Base-by-base conservation (phyloP, 495 filamentous ascomycete genomes). In the Penicillium samsonianum region DNA sequence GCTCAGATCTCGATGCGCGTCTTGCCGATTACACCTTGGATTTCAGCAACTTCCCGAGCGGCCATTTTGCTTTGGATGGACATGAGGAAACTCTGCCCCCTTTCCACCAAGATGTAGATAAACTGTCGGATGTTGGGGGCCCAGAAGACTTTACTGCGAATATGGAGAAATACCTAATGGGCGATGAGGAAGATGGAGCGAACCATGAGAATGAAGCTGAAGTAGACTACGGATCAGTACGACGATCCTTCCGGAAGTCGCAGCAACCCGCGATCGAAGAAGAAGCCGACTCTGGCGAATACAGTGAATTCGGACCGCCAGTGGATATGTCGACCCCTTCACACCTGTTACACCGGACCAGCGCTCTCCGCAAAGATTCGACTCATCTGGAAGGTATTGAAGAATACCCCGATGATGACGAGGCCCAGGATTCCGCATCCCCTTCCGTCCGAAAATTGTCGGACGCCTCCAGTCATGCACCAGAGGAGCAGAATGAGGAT, bases 61-160 rank as follows among this genome's bases (percentile, higher is more conserved):
- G 69, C 25, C 65, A 73, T 8, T 67, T 64, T 25, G 35, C 60
- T 3, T 25, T 65, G 4, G 73, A 72, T 25, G 70, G 65, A 2
- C 48, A 65, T 28, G 72, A 74, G n/a, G 69, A 68, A 1, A 58
- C 62, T 1, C 54, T 57, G 12, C 57, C 73, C 6, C 67, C 62
- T 5, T 55, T 65, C 26, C 65, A 68, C 12, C 53, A 69, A 8
- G 61, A 59, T 0, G 61, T 64, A 11, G 67, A 74, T 12, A 61
- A 68, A 8, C 52, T 74, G 10, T 80, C 77, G 7, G 78, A 80
- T 52, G 75, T 80, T 22, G 79, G 77, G 6, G 80, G 80, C 0
- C 80, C 80, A 1, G 78, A 79, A 33, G 80, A 82, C 56, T 82
- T 82, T 33, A 82, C 80, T 0, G 63, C 75, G 25, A 79, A 81